Conservation (phyloP, 1,284 basidiomycete genomes). For the Schizophyllum commune region DNA sequence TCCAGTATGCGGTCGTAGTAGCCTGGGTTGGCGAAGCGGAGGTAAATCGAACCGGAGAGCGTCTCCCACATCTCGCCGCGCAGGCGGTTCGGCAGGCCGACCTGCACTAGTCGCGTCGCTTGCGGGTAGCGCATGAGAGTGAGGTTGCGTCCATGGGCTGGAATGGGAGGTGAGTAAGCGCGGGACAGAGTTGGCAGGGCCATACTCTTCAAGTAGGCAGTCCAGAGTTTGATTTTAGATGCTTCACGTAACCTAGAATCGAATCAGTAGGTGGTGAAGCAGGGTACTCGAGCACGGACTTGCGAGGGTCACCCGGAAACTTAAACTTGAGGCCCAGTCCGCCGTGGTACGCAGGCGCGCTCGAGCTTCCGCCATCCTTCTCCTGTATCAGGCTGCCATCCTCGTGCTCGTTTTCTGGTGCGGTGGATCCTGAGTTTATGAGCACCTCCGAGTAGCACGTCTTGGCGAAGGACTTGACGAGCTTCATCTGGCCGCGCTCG, state of each 20-base stretch:
- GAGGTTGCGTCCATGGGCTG: slow-evolving; percentile 82
- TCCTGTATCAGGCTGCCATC: slow-evolving; percentile 57
- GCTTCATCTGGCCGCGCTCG: slow-evolving; percentile 88
- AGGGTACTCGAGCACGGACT: slow-evolving; percentile 38
- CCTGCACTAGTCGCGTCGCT: slow-evolving; percentile 93
- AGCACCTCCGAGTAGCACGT: slow-evolving; percentile 95
- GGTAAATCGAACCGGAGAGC: slow-evolving; percentile 88
- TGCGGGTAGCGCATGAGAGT: slow-evolving; percentile 95
- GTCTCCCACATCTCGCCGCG: slow-evolving; percentile 99
- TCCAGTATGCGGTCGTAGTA: slow-evolving; percentile 77
- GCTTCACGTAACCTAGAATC: slow-evolving; percentile 77
- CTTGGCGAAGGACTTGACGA: slow-evolving; percentile 84
- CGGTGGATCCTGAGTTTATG: slow-evolving; percentile 46
- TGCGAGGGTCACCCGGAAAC: slow-evolving; percentile 91
- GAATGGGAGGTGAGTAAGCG: background rate
- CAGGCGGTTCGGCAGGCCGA: slow-evolving; percentile 91
- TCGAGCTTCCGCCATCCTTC: slow-evolving; percentile 34
- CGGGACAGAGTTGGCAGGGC: slow-evolving; percentile 2
- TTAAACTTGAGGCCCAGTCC: slow-evolving; percentile 86
- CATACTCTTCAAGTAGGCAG: slow-evolving; percentile 77
- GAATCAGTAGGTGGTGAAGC: slow-evolving; percentile 4
- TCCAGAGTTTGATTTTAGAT: slow-evolving; percentile 97
- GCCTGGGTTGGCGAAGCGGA: slow-evolving; percentile 85
- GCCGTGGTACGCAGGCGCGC: slow-evolving; percentile 55
- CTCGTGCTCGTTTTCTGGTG: slow-evolving; percentile 54